These are phyloP conservation scores for Eucalyptus fibrosa DNA, from an alignment of 345 rosid species.

Conservation along the genomic window DNA sequence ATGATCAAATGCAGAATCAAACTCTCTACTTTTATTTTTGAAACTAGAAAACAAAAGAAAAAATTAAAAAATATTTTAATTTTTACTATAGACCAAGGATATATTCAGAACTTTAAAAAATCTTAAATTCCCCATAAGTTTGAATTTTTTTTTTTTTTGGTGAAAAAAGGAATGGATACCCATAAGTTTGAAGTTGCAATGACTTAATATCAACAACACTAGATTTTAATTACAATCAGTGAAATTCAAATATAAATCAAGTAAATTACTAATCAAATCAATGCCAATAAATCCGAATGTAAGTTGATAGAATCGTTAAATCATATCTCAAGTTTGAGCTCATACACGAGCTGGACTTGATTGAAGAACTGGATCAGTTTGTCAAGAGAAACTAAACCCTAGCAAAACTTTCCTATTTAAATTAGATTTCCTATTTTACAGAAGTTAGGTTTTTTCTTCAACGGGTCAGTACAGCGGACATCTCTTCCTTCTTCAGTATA, in stretches of 20 bases:
- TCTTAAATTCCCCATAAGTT: neutral
- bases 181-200: neutral
- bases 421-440: no score
- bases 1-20: neutral
- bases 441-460: neutral
- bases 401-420: no score
- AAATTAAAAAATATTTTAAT: neutral
- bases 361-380: no score
- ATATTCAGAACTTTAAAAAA: neutral
- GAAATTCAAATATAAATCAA: neutral
- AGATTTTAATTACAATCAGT: rapidly evolving
- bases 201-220: neutral
- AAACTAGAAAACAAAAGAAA: neutral
- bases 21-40: neutral
- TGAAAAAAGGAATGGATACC: no score
- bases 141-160: no score
- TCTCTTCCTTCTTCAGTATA: neutral
- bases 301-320: neutral
- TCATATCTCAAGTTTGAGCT: neutral
- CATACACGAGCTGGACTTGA: rapidly evolving
- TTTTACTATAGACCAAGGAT: neutral
- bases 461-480: neutral
- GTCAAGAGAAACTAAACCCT: no score
- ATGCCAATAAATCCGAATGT: neutral
- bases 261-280: neutral